These are phyloP conservation scores for Domatiomyces globalis DNA, from an alignment of 2,329 filamentous ascomycete species.

Conservation along the genomic window DNA sequence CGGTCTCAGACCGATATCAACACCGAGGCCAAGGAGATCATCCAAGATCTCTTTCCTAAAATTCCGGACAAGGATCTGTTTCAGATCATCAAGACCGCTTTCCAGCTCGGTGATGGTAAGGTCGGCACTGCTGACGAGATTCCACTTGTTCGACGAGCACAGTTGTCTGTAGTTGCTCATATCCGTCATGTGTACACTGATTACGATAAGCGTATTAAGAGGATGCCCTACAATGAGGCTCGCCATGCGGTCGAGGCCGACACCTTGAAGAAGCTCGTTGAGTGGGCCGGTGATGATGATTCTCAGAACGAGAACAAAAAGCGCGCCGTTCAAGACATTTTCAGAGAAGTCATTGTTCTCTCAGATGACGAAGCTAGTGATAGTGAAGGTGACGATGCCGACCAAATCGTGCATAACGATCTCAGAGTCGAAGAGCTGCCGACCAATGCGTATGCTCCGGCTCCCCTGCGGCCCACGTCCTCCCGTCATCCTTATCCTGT, in stretches of 20 bases:
- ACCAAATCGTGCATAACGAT: constrained; percentile 21
- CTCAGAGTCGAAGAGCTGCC: constrained; percentile 31
- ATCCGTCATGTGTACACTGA: constrained; percentile 49
- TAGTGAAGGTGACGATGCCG: constrained; percentile 25
- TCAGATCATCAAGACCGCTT: constrained; percentile 46
- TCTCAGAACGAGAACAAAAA: constrained; percentile 35
- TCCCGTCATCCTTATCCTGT: constrained; percentile 17
- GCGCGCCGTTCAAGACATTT: constrained; percentile 45
- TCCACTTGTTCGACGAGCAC: constrained; percentile 42
- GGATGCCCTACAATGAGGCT: constrained; percentile 40
- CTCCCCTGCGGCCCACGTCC: constrained; percentile 7
- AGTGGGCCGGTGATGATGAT: constrained; percentile 49
- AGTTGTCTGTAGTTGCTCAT: constrained; percentile 48
- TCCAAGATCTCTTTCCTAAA: constrained; percentile 49
- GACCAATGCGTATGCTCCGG: constrained; percentile 21
- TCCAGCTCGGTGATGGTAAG: constrained; percentile 43
- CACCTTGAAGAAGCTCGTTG: constrained; percentile 42
- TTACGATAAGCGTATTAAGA: constrained; percentile 45
- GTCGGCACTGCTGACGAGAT: constrained; percentile 44
- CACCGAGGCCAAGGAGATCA: constrained; percentile 43
- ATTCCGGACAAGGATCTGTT: constrained; percentile 45
- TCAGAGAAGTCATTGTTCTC: constrained; percentile 50
- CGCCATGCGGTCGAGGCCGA: constrained; percentile 40
- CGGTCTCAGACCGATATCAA: constrained; percentile 33
- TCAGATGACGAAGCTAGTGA: constrained; percentile 45